Base-by-base conservation (phyloP, 495 filamentous ascomycete species). In the Penicillium cataractarum region DNA sequence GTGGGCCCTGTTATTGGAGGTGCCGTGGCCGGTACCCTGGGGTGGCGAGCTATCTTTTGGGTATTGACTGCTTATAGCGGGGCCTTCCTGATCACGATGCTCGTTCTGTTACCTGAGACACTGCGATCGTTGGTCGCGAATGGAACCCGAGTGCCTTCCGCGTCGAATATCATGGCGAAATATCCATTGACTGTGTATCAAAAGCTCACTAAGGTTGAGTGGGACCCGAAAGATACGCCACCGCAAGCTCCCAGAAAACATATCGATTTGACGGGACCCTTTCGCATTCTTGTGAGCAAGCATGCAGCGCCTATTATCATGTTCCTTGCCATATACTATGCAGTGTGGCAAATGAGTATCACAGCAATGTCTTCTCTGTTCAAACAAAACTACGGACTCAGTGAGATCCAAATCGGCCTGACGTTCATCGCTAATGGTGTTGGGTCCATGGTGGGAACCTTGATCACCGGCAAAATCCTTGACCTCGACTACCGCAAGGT, bases 11-110 rank as follows among this genome's bases (percentile, higher is more conserved):
- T 86, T 1, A 76, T 87, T 22, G 85, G 85, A 21, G 85, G 86
- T 32, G 76, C 76, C 4, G 63, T 87, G 29, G 74, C 84, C 0
- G 73, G 78, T 39, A 78, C 75, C 2, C 46, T 85, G 10, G 84
- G 84, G 17, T 88, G 84, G 84, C 76, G 77, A 46, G 65, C 78
- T 0, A 82, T 88, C 4, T 88, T 88, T 66, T 86, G 81, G 81
- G 84, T 87, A 49, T 61, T 87, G 53, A 62, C 79, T 0, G 82
- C 84, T 3, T 80, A 80, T 46, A 73, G 73, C 56, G 82, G 74
- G 6, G 68, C 71, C 2, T 83, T 80, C 56, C 63, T 86, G 2
- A 17, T 78, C 13, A 3, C 76, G 0, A 46, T 87, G 0, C 51
- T 81, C 9, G 1, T 82, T 4, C 32, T 80, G 0, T 68, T 87